phyloP scores from a whole-genome alignment of 2,329 filamentous ascomycete genomes.

The Paraconiothyrium brasiliense region DNA sequence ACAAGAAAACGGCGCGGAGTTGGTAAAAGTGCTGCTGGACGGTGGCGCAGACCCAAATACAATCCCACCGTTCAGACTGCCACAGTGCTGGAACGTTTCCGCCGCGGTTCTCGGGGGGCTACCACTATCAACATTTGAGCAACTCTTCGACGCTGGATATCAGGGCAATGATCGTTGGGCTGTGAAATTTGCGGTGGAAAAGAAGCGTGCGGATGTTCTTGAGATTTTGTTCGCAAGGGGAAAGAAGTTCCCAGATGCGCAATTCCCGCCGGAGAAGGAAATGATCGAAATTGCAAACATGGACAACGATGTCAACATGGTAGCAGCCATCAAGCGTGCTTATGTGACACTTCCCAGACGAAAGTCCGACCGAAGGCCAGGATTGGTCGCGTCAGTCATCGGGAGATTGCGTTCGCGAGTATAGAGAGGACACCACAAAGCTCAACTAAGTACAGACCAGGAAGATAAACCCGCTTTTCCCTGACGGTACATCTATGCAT shows the following conservation, averaged over 20 bases:
- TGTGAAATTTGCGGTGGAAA: conserved; percentile 14
- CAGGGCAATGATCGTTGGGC: conserved; percentile 13
- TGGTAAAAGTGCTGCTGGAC: conserved; percentile 21
- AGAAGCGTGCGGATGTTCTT: conserved; percentile 15
- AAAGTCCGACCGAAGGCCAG: neutral
- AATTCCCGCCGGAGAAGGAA: conserved; percentile 13
- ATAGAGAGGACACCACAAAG: neutral
- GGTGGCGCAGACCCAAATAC: conserved; percentile 20
- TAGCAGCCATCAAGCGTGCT: neutral
- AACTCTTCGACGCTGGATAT: conserved; percentile 20
- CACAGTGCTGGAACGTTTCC: conserved; percentile 14
- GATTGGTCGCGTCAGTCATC: neutral
- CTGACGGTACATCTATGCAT: too few relatives aligned
- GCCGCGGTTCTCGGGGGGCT: conserved; percentile 13
- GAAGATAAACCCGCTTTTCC: too few relatives aligned
- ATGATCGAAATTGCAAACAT: conserved; percentile 13
- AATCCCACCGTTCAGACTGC: conserved; percentile 16
- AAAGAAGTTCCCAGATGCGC: conserved; percentile 8
- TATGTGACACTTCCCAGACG: neutral
- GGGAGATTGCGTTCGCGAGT: neutral
- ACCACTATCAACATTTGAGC: conserved; percentile 18
- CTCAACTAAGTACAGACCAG: neutral
- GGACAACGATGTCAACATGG: neutral
- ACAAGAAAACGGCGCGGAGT: conserved; percentile 10
- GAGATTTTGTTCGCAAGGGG: conserved; percentile 16